These are phyloP conservation scores for Fraxinus cuspidata DNA, from an alignment of 257 asterid genomes.

Conservation along the genomic window DNA sequence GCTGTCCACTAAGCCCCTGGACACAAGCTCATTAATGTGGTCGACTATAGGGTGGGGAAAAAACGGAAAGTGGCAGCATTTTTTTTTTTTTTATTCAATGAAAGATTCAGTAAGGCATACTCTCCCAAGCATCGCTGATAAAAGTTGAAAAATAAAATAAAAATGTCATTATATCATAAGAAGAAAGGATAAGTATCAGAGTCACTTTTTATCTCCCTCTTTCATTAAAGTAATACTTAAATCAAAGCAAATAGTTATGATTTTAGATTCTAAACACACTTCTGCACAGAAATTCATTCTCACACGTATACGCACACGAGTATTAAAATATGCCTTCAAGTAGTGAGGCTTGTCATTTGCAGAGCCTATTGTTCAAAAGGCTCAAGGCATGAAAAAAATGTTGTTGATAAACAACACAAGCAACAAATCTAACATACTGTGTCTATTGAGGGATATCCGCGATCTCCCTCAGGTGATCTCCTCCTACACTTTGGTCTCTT, in stretches of 20 bases:
- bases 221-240: too few relatives aligned
- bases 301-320: too few relatives aligned
- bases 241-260: too few relatives aligned
- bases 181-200: too few relatives aligned
- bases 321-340: too few relatives aligned
- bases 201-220: too few relatives aligned
- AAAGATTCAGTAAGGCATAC: not conserved
- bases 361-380: too few relatives aligned
- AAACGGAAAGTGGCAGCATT: not conserved
- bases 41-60: not conserved
- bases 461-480: not conserved
- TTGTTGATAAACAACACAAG: not conserved
- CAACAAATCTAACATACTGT: not conserved
- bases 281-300: too few relatives aligned
- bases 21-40: constrained; percentile 24
- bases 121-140: not conserved
- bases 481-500: not conserved
- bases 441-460: not conserved
- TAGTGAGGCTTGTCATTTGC: too few relatives aligned
- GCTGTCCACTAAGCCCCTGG: constrained; percentile 96
- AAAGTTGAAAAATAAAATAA: not conserved
- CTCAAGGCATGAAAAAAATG: not conserved
- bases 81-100: not conserved
- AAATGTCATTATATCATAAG: not conserved
- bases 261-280: too few relatives aligned